phyloP scores from a whole-genome alignment of 2,329 filamentous ascomycete genomes.

The Colletotrichum chlorophyti region DNA sequence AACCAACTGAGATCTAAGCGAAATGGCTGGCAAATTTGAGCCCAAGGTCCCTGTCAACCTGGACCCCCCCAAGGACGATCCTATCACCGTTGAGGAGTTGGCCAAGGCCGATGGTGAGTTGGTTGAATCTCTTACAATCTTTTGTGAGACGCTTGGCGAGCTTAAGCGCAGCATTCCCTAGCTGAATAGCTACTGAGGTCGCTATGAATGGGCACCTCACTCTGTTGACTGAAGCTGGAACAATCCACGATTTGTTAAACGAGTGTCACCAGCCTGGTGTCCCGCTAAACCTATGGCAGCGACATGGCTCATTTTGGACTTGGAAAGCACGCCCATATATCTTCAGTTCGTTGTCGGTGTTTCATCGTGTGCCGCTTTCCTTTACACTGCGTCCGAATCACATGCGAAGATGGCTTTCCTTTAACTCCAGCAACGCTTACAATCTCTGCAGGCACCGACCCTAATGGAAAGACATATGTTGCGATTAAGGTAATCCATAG shows the following conservation, averaged over 20 bases:
- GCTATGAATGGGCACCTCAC: no score
- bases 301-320: no score
- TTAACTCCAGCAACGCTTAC: neutral
- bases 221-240: neutral
- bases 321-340: no score
- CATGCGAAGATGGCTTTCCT: neutral
- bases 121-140: neutral
- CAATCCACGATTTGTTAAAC: neutral
- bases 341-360: neutral
- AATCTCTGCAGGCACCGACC: slow-evolving; percentile 15
- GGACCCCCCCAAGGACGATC: slow-evolving; percentile 84
- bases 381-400: neutral
- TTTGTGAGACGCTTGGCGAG: neutral
- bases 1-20: neutral
- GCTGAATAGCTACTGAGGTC: no score
- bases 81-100: slow-evolving; percentile 81
- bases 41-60: slow-evolving; percentile 80
- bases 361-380: neutral
- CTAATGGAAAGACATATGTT: slow-evolving; percentile 54
- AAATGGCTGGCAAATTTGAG: slow-evolving; percentile 73
- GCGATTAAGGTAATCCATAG: slow-evolving; percentile 66
- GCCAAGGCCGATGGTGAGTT: slow-evolving; percentile 81
- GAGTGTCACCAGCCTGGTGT: no score
- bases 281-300: no score
- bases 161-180: no score